Percentiles rank a stretch among this genome's conserved stretches.
phyloP scores from a whole-genome alignment of 768 basidiomycete species.

The Tylopilus plumbeoviolaceoides region DNA sequence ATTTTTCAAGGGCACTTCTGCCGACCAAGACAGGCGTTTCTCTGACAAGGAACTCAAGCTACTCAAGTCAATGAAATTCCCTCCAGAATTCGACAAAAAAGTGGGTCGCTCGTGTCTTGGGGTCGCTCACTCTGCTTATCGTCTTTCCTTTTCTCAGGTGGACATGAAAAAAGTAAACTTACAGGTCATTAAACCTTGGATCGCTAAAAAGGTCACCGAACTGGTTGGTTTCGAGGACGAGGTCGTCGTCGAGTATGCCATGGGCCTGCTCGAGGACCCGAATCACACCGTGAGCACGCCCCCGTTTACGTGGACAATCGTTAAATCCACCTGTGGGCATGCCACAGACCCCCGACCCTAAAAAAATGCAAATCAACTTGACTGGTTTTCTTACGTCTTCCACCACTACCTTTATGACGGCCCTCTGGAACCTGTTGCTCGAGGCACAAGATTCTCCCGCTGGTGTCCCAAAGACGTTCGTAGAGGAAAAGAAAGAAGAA shows the following conservation, averaged over 20 bases:
- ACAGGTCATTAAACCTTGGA: constrained; percentile 90
- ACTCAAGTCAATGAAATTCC: constrained; percentile 88
- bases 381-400: constrained; percentile 90
- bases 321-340: neutral
- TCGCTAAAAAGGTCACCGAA: constrained; percentile 87
- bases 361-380: constrained; percentile 92
- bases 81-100: constrained; percentile 85
- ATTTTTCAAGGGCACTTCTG: constrained; percentile 88
- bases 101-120: constrained; percentile 30
- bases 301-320: no score
- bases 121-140: neutral
- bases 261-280: constrained; percentile 88
- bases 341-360: constrained; percentile 79
- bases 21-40: constrained; percentile 89
- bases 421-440: constrained; percentile 87
- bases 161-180: constrained; percentile 96
- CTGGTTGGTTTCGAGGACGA: constrained; percentile 95
- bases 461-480: constrained; percentile 85
- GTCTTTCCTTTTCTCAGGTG: constrained; percentile 45
- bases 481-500: constrained; percentile 91
- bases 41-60: constrained; percentile 92
- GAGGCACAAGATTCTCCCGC: constrained; percentile 88
- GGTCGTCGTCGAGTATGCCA: constrained; percentile 93
- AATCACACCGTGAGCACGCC: constrained; percentile 63
- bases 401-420: constrained; percentile 81